These are phyloP conservation scores for Colletotrichum eremochloae DNA, from an alignment of 2,329 filamentous ascomycete species.

Conservation along the genomic window DNA sequence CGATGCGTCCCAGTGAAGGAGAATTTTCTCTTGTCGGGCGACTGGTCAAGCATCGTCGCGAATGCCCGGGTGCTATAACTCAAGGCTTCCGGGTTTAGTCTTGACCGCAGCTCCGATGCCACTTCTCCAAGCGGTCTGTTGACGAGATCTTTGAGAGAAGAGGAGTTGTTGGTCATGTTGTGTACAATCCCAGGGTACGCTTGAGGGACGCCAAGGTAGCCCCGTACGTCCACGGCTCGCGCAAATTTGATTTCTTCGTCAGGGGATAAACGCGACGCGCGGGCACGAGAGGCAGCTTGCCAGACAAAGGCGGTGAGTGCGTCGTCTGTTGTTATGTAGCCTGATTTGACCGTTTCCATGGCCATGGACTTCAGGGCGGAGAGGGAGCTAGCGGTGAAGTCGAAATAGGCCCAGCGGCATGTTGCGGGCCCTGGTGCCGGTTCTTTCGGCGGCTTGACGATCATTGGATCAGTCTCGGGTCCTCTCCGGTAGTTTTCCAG, in stretches of 20 bases:
- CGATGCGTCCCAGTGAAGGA: constrained; percentile 54
- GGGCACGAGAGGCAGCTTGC: constrained; percentile 58
- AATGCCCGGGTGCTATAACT: constrained; percentile 55
- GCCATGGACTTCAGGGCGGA: constrained; percentile 57
- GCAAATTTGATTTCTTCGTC: constrained; percentile 48
- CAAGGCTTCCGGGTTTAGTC: constrained; percentile 54
- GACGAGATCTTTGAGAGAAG: constrained; percentile 48
- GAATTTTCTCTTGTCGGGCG: constrained; percentile 53
- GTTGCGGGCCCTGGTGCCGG: neutral
- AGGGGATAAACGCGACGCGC: constrained; percentile 51
- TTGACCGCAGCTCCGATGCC: constrained; percentile 51
- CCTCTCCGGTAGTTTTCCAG: constrained; percentile 54
- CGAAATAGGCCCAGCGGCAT: constrained; percentile 58
- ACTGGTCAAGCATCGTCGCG: constrained; percentile 54
- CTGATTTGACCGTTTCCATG: constrained; percentile 43
- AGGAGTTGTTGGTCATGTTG: constrained; percentile 59
- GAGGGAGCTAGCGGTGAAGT: constrained; percentile 56
- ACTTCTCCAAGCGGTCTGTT: constrained; percentile 43
- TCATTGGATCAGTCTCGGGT: constrained; percentile 48
- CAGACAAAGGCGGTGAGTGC: constrained; percentile 65
- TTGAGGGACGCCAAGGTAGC: constrained; percentile 55
- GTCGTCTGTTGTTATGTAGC: constrained; percentile 67
- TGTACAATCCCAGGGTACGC: constrained; percentile 63
- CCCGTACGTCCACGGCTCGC: constrained; percentile 64
- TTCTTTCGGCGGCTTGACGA: too few relatives aligned